Evolutionary conservation across 352 stramenopile genomes (phyloP), one percentile per base, ranked within the genome.

Genomic region (Phytophthora colocasiae): DNA sequence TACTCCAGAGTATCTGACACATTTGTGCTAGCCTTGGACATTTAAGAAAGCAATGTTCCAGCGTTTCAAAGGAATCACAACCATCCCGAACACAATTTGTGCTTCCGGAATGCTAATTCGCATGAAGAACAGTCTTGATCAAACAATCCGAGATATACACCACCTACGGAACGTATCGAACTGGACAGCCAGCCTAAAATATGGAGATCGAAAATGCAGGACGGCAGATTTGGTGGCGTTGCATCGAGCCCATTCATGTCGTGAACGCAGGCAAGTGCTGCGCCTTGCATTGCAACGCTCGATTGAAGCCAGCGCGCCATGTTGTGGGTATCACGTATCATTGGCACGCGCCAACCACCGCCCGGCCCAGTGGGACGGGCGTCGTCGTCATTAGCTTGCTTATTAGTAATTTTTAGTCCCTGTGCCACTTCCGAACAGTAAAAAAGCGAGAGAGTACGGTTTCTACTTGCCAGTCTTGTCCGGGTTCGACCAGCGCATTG

Each of bases 401-500:
- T 40, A 49, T 27, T 53, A 55, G 43, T 36, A 22, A 36, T 15
- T 61, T 70, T 51, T 38, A 51, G 26, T 51, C 26, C 14, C 38
- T 14, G 40, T 46, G 9, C 40, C 40, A 46, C 40, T 46, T 27
- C 17, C 63, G 38, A 61, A 71, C 63, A 66, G 63, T 22, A 61
- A 71, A 71, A 70, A 32, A 53, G 46, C n/a, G 39, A 43, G 31
- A 12, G 6, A 22, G 47, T 66, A 57, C 63, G 29, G 63, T 66
- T 71, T n/a, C 12, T 46, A 38, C 31, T 36, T 36, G 31, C 51
- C 15, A 29, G 44, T 48, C 47, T 58, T 51, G 29, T 45, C 41
- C 27, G 14, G 31, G 31, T 36, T 36, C 57, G 49, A 66, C 50
- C 44, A 72, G 38, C 50, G 29, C 64, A 68, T 72, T 68, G 64